Percentiles rank a stretch among this genome's conserved stretches.
Conservation (phyloP, 2,329 filamentous ascomycete genomes). For the Alternaria sp. region DNA sequence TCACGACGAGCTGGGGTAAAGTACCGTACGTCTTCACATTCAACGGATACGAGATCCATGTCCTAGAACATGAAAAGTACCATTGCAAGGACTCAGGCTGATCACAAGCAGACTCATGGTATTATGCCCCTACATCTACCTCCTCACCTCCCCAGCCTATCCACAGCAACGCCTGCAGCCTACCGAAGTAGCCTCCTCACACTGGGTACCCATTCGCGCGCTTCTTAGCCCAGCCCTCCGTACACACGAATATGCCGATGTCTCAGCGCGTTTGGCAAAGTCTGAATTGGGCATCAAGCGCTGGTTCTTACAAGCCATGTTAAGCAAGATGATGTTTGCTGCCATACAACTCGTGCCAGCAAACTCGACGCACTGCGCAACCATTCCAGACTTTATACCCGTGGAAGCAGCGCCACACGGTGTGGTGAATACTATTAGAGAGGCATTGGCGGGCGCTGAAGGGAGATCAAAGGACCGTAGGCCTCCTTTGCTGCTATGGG, state of each 20-base stretch:
- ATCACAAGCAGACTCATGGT: conserved; percentile 67
- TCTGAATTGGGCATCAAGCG: conserved; percentile 64
- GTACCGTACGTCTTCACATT: conserved; percentile 59
- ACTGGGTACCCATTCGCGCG: conserved; percentile 72
- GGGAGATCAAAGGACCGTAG: conserved; percentile 44
- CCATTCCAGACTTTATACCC: conserved; percentile 60
- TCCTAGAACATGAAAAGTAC: neutral
- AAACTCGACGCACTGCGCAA: conserved; percentile 66
- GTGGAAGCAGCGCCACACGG: conserved; percentile 24
- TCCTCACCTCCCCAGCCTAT: conserved; percentile 64
- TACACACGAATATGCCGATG: conserved; percentile 69
- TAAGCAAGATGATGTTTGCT: conserved; percentile 73
- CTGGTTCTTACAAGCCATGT: conserved; percentile 62
- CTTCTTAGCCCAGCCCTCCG: conserved; percentile 68
- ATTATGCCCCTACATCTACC: conserved; percentile 72
- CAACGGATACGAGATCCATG: neutral
- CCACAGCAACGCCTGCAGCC: conserved; percentile 70
- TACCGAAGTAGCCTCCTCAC: conserved; percentile 71
- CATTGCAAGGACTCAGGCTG: neutral
- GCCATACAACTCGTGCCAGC: conserved; percentile 69
- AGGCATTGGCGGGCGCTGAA: conserved; percentile 25
- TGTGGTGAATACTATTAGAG: conserved; percentile 21
- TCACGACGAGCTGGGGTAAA: conserved; percentile 72
- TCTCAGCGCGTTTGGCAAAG: conserved; percentile 67
- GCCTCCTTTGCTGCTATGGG: conserved; percentile 71